Base-by-base conservation (phyloP, 2,329 filamentous ascomycete genomes). In the Penicillium sp. region DNA sequence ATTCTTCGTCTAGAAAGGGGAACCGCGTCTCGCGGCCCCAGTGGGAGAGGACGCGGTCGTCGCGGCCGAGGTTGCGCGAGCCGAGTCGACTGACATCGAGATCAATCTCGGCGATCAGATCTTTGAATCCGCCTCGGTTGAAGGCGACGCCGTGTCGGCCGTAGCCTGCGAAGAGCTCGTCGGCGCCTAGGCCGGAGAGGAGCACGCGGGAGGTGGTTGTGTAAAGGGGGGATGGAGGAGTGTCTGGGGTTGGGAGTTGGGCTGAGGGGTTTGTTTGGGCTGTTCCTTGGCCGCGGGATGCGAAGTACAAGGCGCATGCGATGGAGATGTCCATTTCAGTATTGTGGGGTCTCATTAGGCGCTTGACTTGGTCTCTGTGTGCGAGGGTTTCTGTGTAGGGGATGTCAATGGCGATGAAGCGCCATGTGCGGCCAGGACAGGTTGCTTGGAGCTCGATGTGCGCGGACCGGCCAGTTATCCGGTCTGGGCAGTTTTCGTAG, bases 291-390 rank as follows among this genome's bases (percentile, higher is more conserved):
- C 92, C 93, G 40, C 91, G 84, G 0, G 93, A 88, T 6, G 94
- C 92, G 77, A 99, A 99, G 74, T 97, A 97, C n/a, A 99, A 81
- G 0, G 94, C 94, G 66, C 85, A 89, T 0, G 90, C 89, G 67
- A 99, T 99, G 4, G 94, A 99, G 0, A 99, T 81, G 69, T 99
- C 94, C 94, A 99, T 99, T 75, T 99, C 94, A 0, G 94, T 99
- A 65, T 96, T 93, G 75, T 99, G 94, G 0, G 94, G 94, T 65
- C 89, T 82, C 73, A 99, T 97, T 19, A 99, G 80, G 2, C 85
- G 82, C 38, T 93, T 83, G 21, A 99, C 84, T 27, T 82, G 82
- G 3, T 82, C 69, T 60, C 90, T 86, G 67, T 96, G 89, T 2
- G 82, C 80, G 43, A 87, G 71, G 0, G 88, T 89, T 66, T 95